A percentile compares a stretch with the other conserved stretches of the same genome.
Evolutionary conservation across 495 filamentous ascomycete species (phyloP).

Genomic region (Parmelia sp.): DNA sequence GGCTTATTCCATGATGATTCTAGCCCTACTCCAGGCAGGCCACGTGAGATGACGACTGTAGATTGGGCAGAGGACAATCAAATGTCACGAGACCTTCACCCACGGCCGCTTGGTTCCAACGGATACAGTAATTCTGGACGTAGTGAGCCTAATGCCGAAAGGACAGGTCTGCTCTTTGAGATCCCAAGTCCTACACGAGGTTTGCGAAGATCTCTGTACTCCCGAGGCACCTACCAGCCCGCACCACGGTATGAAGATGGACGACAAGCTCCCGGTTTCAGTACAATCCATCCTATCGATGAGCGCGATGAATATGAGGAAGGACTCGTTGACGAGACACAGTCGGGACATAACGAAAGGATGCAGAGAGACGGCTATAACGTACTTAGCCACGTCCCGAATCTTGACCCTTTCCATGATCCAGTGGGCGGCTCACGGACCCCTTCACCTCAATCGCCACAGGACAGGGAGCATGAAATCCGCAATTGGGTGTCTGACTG

Average conservation of each 20-base stretch:
- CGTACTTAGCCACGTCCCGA: slow-evolving; percentile 18
- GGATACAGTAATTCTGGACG: slow-evolving; percentile 19
- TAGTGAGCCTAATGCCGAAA: slow-evolving; percentile 40
- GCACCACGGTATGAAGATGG: slow-evolving; percentile 42
- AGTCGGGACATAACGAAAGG: slow-evolving; percentile 22
- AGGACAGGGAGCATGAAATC: slow-evolving; percentile 44
- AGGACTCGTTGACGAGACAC: slow-evolving; percentile 28
- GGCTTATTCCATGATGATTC: slow-evolving; percentile 25
- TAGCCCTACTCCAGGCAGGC: slow-evolving; percentile 23
- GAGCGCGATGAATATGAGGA: slow-evolving; percentile 60
- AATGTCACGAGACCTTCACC: not conserved
- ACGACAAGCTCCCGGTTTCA: slow-evolving; percentile 40
- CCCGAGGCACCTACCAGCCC: slow-evolving; percentile 38
- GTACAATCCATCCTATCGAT: slow-evolving; percentile 59
- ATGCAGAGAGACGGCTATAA: slow-evolving; percentile 22
- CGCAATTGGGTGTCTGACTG: slow-evolving; percentile 57
- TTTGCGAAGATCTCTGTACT: slow-evolving; percentile 40
- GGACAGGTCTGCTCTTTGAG: slow-evolving; percentile 51
- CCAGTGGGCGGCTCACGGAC: slow-evolving; percentile 18
- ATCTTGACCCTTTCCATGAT: slow-evolving; percentile 23
- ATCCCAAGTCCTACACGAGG: slow-evolving; percentile 49
- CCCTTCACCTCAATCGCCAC: slow-evolving; percentile 26
- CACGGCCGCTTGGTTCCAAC: not conserved
- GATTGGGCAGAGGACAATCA: slow-evolving; percentile 8
- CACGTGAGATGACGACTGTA: slow-evolving; percentile 27